Evolutionary conservation across 2,329 filamentous ascomycete genomes (phyloP).

Genomic region (Fusarium avenaceum): DNA sequence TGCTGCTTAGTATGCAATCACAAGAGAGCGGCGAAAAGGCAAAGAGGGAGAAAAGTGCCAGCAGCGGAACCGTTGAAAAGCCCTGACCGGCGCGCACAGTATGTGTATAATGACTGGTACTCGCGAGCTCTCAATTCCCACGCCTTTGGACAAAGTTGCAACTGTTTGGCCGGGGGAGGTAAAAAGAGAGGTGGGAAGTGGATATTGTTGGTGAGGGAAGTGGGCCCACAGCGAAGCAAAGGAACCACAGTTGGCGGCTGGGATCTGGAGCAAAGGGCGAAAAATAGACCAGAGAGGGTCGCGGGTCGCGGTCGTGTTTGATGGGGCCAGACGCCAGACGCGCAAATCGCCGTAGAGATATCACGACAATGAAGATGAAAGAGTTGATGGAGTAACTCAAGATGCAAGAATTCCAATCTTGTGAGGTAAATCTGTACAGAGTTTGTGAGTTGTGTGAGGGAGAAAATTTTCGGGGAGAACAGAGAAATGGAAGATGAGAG

Average conservation of each 20-base stretch:
- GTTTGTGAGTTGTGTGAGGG: conserved; percentile 45
- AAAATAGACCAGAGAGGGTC: conserved; percentile 47
- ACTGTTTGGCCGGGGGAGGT: conserved; percentile 17
- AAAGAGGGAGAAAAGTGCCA: conserved; percentile 21
- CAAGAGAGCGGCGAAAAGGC: conserved; percentile 28
- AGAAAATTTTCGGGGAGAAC: conserved; percentile 38
- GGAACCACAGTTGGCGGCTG: conserved; percentile 50
- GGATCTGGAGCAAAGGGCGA: conserved; percentile 46
- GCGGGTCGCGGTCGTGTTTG: conserved; percentile 47
- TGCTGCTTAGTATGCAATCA: conserved; percentile 41
- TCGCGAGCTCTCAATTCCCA: conserved; percentile 40
- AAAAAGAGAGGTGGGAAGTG: conserved; percentile 44
- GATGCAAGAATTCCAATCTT: conserved; percentile 17
- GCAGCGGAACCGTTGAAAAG: conserved; percentile 47
- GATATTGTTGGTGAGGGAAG: conserved; percentile 46
- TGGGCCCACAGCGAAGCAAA: conserved; percentile 47
- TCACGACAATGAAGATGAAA: conserved; percentile 30
- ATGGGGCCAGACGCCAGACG: conserved; percentile 50
- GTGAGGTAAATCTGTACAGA: conserved; percentile 22
- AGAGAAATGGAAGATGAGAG: conserved; percentile 44
- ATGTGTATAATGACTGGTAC: conserved; percentile 32
- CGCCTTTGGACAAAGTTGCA: conserved; percentile 30
- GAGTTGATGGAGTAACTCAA: conserved; percentile 15
- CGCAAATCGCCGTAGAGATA: conserved; percentile 45
- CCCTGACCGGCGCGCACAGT: conserved; percentile 43